Evolutionary conservation across 257 asterid genomes (phyloP), one percentile per base, ranked within the genome.

Genomic region (Solanum clarkiae): DNA sequence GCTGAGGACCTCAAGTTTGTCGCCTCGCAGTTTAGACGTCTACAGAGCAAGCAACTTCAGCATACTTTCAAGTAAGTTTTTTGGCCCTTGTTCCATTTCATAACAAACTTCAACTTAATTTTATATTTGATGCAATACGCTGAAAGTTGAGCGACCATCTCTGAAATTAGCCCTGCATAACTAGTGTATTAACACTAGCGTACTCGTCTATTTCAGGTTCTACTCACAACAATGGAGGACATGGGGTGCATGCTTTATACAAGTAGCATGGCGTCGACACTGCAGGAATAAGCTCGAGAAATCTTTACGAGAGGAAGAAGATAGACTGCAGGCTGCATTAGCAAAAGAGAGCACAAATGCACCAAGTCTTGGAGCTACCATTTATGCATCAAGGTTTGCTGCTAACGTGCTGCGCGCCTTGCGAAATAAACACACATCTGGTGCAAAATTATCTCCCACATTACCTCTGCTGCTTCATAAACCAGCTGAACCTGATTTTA

Each of bases 221-320:
- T 87, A 90, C 85, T 93, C 96, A 7, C 91, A 90, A 80, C 96
- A 94, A 59, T 94, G 98, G 96, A 89, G 90, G 90, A 84, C 93
- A 72, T 94, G 97, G 95, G 95, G 88, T 44, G 94, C 93, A 20
- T 86, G 95, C 83, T 92, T 89, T 60, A 92, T 93, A 86, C 98
- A 93, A 86, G 94, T 85, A 51, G 95, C 98, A 8, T 94, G 97
- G 95, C 89, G 93, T 10, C 80, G 93, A 57, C 85, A 90, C 66
- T 85, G 86, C 84, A 88, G 94, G 89, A 92, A 89, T 86, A 92
- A 90, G 88, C 84, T 89, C 0, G 93, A 89, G 85, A 89, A 82
- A 83, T 83, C 87, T 6, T 59, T 92, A 70, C 65, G 26, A 32
- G 92, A 87, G 55, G 94, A 92, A 85, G 94, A 92, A 84, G 87